Evolutionary conservation across 108 stramenopile genomes (phyloP).

Genomic region (Tribonema minus): DNA sequence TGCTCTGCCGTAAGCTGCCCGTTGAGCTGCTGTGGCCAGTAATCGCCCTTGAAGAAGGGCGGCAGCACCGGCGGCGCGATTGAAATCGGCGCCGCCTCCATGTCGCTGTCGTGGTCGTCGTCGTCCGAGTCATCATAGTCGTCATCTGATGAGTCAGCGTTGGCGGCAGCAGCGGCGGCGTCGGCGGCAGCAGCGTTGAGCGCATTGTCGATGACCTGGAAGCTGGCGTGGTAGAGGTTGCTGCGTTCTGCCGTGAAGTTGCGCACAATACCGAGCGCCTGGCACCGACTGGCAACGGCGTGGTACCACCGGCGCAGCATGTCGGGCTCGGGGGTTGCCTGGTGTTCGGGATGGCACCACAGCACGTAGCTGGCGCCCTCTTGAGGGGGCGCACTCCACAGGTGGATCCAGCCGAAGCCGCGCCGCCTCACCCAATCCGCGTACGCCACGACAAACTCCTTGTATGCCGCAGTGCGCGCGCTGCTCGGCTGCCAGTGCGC

Average conservation of each 20-base stretch:
- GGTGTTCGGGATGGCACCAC: slow-evolving; percentile 54
- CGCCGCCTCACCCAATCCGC: slow-evolving; percentile 79
- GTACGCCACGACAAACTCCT: slow-evolving; percentile 80
- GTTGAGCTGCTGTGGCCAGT: slow-evolving; percentile 75
- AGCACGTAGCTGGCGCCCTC: slow-evolving; percentile 91
- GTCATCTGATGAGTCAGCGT: too few species aligned
- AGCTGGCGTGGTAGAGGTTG: too few species aligned
- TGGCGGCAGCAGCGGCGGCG: too few species aligned
- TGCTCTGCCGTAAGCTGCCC: neutral
- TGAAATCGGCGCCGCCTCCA: neutral
- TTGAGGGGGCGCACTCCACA: slow-evolving; percentile 92
- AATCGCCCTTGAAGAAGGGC: slow-evolving; percentile 79
- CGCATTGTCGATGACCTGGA: too few species aligned
- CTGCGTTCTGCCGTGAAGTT: too few species aligned
- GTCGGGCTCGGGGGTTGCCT: slow-evolving; percentile 69
- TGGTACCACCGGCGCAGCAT: slow-evolving; percentile 81
- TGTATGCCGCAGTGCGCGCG: slow-evolving; percentile 77
- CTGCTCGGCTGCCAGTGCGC: slow-evolving; percentile 73
- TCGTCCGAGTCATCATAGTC: neutral
- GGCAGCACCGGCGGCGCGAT: slow-evolving; percentile 35
- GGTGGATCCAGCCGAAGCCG: slow-evolving; percentile 90
- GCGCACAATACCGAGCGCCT: too few species aligned
- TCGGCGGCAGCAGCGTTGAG: neutral
- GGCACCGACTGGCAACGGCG: too few species aligned
- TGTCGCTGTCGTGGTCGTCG: too few species aligned